A percentile compares a stretch with the other conserved stretches of the same genome.
Evolutionary conservation across 1,139 yeast genomes (phyloP).

Genomic region (Scheffersomyces parashehatae): DNA sequence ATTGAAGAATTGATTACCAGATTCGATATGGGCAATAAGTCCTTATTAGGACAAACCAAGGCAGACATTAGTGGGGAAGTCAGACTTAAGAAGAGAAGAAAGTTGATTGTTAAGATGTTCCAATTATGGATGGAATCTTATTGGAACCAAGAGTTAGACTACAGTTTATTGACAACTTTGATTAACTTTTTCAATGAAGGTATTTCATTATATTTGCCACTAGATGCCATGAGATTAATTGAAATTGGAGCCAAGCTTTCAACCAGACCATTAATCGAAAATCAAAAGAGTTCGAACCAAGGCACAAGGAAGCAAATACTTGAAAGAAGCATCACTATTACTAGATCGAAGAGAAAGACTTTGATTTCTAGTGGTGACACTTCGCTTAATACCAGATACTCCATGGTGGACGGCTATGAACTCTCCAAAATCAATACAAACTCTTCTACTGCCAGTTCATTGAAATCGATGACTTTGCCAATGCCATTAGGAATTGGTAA

Average conservation of each 20-base stretch:
- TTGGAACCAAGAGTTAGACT: conserved; percentile 72
- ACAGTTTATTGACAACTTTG: conserved; percentile 61
- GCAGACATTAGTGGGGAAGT: conserved; percentile 48
- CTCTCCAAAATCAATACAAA: conserved; percentile 48
- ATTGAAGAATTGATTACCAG: conserved; percentile 68
- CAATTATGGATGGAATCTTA: conserved; percentile 86
- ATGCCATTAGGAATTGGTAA: conserved; percentile 46
- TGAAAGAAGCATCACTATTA: conserved; percentile 44
- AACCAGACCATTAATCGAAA: conserved; percentile 35
- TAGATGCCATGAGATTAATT: conserved; percentile 61
- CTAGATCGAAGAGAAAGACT: conserved; percentile 27
- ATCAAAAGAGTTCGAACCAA: conserved; percentile 5
- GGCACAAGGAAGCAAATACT: conserved; percentile 36
- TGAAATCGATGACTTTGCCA: conserved; percentile 41
- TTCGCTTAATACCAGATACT: conserved; percentile 33
- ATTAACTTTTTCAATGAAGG: conserved; percentile 80
- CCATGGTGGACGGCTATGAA: conserved; percentile 54
- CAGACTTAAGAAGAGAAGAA: conserved; percentile 62
- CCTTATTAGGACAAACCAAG: conserved; percentile 25
- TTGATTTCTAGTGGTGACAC: conserved; percentile 17
- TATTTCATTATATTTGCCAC: conserved; percentile 54
- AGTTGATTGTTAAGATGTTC: conserved; percentile 65
- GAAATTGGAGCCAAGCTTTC: conserved; percentile 62
- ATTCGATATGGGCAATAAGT: conserved; percentile 53
- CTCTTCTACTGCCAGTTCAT: conserved; percentile 39